phyloP scores from a whole-genome alignment of 768 basidiomycete species.

The Collybiopsis confluens region DNA sequence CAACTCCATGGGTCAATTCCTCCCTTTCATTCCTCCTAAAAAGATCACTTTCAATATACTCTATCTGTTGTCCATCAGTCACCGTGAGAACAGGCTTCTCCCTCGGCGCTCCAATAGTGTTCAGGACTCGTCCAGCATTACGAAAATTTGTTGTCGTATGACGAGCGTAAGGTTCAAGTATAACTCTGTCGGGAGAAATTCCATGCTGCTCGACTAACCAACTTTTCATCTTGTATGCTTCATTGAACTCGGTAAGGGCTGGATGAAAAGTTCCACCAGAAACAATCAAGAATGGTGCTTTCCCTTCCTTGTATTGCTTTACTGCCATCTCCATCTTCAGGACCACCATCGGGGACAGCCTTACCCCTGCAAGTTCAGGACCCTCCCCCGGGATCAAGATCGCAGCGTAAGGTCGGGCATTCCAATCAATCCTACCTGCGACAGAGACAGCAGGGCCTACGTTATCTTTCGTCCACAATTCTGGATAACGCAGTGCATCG shows the following conservation, averaged over 20 bases:
- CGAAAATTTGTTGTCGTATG: neutral
- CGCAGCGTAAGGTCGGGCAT: neutral
- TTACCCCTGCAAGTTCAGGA: too few relatives aligned
- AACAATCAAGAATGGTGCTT: neutral
- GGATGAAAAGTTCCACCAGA: neutral
- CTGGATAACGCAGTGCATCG: neutral
- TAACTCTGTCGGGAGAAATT: neutral
- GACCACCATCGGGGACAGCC: neutral
- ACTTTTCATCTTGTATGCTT: neutral
- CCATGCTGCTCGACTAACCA: neutral
- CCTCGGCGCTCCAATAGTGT: neutral
- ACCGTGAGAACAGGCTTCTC: neutral
- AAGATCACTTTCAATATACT: neutral
- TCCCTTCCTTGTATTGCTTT: neutral
- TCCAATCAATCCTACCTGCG: neutral
- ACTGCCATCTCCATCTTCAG: neutral
- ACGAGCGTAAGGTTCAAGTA: neutral
- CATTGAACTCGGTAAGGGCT: neutral
- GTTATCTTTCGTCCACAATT: neutral
- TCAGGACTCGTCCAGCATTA: neutral
- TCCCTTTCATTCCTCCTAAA: neutral
- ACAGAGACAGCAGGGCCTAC: neutral
- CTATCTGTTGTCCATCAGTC: neutral
- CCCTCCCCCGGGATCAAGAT: neutral
- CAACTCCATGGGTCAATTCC: neutral